Percentiles rank a stretch among this genome's conserved stretches.
Evolutionary conservation across 208 protist genomes (phyloP).

Genomic region (Leishmania aethiopica): DNA sequence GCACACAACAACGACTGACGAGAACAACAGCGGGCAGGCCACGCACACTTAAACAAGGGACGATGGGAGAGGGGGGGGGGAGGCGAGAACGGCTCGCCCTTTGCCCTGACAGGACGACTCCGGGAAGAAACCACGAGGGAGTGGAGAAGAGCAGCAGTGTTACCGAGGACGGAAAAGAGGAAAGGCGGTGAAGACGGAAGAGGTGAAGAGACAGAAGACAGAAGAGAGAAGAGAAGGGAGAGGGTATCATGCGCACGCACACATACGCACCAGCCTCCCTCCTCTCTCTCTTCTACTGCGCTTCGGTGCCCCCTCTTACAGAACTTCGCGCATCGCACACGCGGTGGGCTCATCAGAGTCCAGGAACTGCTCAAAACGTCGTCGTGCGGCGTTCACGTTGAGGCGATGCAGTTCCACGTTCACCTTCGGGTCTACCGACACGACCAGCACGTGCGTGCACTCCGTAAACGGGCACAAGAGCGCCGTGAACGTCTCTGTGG

Average conservation of each 20-base stretch:
- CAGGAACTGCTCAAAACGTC: conserved; percentile 72
- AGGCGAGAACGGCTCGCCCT: neutral
- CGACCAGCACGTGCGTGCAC: conserved; percentile 85
- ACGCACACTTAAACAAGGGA: neutral
- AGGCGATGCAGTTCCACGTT: conserved; percentile 81
- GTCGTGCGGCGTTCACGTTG: conserved; percentile 70
- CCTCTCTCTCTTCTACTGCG: neutral
- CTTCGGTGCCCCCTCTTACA: conserved; percentile 28
- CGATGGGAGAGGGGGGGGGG: neutral
- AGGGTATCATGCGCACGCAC: neutral
- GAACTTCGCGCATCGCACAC: conserved; percentile 78
- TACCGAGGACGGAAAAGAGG: neutral
- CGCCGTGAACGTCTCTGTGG: conserved; percentile 75
- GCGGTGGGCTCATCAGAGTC: conserved; percentile 69
- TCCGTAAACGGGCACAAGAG: conserved; percentile 87
- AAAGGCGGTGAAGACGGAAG: neutral
- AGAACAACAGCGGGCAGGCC: neutral
- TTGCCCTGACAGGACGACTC: neutral
- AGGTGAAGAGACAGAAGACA: neutral
- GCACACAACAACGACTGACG: neutral
- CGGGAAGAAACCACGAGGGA: neutral
- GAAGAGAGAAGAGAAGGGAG: neutral
- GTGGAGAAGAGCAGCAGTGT: neutral
- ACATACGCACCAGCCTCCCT: neutral
- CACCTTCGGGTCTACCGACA: conserved; percentile 70